Conservation (phyloP, 2,329 filamentous ascomycete species). For the Sporothrix brunneoviolacea region DNA sequence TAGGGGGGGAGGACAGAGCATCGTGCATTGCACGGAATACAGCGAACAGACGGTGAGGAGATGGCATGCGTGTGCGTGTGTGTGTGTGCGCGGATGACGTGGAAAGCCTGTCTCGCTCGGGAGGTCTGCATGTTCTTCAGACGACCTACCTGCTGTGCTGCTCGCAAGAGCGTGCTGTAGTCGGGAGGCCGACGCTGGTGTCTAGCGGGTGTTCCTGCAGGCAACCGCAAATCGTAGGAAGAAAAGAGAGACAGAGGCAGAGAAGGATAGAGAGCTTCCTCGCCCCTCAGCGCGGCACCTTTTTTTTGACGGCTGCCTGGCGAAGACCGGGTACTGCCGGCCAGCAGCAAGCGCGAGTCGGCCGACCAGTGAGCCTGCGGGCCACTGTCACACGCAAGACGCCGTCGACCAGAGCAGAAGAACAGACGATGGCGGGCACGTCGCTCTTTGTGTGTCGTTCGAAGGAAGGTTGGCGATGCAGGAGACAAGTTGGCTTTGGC, state of each 20-base stretch:
- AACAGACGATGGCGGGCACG: background rate
- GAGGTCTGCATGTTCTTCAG: too few relatives aligned
- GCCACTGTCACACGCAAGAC: constrained; percentile 1
- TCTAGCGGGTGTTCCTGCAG: constrained; percentile 4
- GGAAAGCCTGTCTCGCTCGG: background rate
- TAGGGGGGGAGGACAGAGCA: too few relatives aligned
- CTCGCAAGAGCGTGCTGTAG: background rate
- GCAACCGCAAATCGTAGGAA: constrained; percentile 6
- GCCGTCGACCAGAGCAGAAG: background rate
- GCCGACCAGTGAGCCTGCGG: constrained; percentile 1
- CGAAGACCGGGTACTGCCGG: constrained; percentile 5
- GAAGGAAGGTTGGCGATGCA: constrained; percentile 1
- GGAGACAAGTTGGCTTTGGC: too few relatives aligned
- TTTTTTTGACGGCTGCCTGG: constrained; percentile 14
- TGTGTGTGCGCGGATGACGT: background rate
- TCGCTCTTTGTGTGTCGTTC: background rate
- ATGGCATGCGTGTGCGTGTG: background rate
- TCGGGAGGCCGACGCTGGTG: background rate
- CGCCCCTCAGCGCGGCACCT: background rate
- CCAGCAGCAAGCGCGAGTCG: background rate
- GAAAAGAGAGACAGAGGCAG: background rate
- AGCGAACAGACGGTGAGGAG: background rate
- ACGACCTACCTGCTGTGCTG: constrained; percentile 1
- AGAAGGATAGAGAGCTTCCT: background rate
- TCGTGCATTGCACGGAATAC: background rate